phyloP scores from a whole-genome alignment of 2,329 filamentous ascomycete genomes.

The Aspergillus pseudoviridinutans region DNA sequence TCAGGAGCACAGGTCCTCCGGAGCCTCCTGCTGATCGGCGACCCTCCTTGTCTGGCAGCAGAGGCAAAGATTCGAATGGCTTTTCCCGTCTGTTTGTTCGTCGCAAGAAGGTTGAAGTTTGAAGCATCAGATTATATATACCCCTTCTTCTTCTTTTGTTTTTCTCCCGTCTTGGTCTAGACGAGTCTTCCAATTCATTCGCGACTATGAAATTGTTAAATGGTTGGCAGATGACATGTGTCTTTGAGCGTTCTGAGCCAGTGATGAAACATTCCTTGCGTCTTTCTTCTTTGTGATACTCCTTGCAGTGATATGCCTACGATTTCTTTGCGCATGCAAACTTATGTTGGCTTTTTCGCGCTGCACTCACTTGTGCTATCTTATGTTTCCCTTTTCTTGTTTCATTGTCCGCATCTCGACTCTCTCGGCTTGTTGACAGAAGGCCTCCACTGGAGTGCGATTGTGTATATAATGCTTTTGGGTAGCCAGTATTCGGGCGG shows the following conservation, averaged over 20 bases:
- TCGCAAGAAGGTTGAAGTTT: slow-evolving; percentile 21
- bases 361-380: not conserved
- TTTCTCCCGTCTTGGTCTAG: slow-evolving; percentile 6
- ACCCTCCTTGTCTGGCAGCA: slow-evolving; percentile 2
- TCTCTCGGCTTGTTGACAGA: not conserved
- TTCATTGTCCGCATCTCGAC: not conserved
- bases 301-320: slow-evolving; percentile 5
- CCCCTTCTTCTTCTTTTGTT: slow-evolving; percentile 8
- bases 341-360: not conserved
- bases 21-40: slow-evolving; percentile 26
- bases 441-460: not conserved
- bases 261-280: slow-evolving; percentile 14
- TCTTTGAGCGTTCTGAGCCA: slow-evolving; percentile 13
- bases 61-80: slow-evolving; percentile 11
- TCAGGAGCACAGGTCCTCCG: slow-evolving; percentile 65
- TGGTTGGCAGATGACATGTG: slow-evolving; percentile 6
- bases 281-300: slow-evolving; percentile 6
- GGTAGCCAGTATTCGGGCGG: not conserved
- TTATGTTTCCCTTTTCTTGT: slow-evolving; percentile 9
- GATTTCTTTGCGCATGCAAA: slow-evolving; percentile 1
- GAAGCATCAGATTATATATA: slow-evolving; percentile 3
- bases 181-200: slow-evolving; percentile 7
- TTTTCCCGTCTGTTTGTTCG: slow-evolving; percentile 23
- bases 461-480: not conserved
- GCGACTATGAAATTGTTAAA: slow-evolving; percentile 6